Evolutionary conservation across 805 yeast genomes (phyloP).

Genomic region (Clavispora fructus): DNA sequence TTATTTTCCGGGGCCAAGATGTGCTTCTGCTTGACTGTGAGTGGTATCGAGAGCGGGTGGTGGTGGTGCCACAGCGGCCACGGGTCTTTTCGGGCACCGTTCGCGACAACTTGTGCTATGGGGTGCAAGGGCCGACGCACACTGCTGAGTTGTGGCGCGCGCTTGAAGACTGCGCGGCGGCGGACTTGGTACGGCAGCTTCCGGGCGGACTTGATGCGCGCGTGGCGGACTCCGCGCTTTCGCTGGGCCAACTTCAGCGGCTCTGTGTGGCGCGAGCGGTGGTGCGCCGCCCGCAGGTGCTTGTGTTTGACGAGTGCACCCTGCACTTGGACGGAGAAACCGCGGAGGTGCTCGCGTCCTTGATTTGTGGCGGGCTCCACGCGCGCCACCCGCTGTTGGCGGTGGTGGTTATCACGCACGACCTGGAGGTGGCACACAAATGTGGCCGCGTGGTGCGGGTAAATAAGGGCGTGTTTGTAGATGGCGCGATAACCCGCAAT

Average conservation of each 20-base stretch:
- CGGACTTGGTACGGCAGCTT: slow-evolving; percentile 48
- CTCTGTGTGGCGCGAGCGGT: slow-evolving; percentile 80
- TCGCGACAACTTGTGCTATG: slow-evolving; percentile 65
- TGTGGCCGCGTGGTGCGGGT: slow-evolving; percentile 50
- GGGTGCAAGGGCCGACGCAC: slow-evolving; percentile 28
- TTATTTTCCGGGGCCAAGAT: slow-evolving; percentile 44
- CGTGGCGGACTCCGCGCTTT: slow-evolving; percentile 52
- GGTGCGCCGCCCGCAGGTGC: slow-evolving; percentile 54
- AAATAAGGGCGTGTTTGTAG: slow-evolving; percentile 43
- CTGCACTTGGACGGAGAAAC: slow-evolving; percentile 76
- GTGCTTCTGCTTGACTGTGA: slow-evolving; percentile 41
- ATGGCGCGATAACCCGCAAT: slow-evolving; percentile 25
- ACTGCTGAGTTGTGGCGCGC: slow-evolving; percentile 27
- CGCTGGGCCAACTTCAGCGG: slow-evolving; percentile 91
- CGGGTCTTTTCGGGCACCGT: slow-evolving; percentile 70
- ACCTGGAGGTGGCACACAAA: slow-evolving; percentile 32
- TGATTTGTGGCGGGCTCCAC: slow-evolving; percentile 34
- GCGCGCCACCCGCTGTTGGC: slow-evolving; percentile 25
- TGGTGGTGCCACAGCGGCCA: slow-evolving; percentile 75
- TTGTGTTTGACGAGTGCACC: slow-evolving; percentile 87
- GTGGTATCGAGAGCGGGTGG: slow-evolving; percentile 48
- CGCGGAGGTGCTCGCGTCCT: slow-evolving; percentile 41
- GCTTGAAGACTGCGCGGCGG: slow-evolving; percentile 43
- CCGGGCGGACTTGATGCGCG: slow-evolving; percentile 57
- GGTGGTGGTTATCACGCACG: slow-evolving; percentile 69